Base-by-base conservation (phyloP, 208 protist genomes). In the Leishmania lainsoni region DNA sequence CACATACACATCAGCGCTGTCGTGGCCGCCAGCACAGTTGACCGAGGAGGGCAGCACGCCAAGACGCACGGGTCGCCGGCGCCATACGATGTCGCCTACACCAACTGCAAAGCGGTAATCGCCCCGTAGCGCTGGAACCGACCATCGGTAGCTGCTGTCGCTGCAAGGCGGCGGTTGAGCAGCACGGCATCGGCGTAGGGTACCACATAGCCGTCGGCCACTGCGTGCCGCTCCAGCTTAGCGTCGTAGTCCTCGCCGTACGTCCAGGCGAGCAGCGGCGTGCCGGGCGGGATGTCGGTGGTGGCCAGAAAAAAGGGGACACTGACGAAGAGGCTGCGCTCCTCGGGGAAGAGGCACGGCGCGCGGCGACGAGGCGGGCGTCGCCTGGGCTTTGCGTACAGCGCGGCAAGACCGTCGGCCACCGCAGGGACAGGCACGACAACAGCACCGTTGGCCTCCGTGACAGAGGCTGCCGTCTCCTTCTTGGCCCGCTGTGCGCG, bases 241-340 rank as follows among this genome's bases (percentile, higher is more conserved):
- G 94, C 94, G 82, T 97, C 94, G 87, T 97, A 97, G 68, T 93
- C 92, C 68, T 95, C 94, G 32, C 94, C 94, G 85, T 97, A 97
- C n/a, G 92, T 93, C 91, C 92, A 96, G 51, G 94, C 91, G 8
- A 97, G 83, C n/a, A 97, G 85, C 66, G 89, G 70, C 12, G 87
- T 76, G 6, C 94, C 94, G 1, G 87, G 86, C 32, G 89, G 83
- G 26, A 96, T 91, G 74, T 97, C 94, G 4, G 92, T 88, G 35
- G 92, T 95, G 6, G 87, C 83, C 42, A 97, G 86, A 73, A 97
- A 97, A 51, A 97, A 96, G 32, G 94, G 94, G 14, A 97, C 84
- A 1, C 89, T 94, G 22, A 94, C 87, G 72, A 93, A 92, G 66
- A 89, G 86, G 75, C 89, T 92, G 51, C 91, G 81, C 52, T 93